A percentile compares a stretch with the other conserved stretches of the same genome.
phyloP scores from a whole-genome alignment of 306 rosid species.

The Trifolium pratense region DNA sequence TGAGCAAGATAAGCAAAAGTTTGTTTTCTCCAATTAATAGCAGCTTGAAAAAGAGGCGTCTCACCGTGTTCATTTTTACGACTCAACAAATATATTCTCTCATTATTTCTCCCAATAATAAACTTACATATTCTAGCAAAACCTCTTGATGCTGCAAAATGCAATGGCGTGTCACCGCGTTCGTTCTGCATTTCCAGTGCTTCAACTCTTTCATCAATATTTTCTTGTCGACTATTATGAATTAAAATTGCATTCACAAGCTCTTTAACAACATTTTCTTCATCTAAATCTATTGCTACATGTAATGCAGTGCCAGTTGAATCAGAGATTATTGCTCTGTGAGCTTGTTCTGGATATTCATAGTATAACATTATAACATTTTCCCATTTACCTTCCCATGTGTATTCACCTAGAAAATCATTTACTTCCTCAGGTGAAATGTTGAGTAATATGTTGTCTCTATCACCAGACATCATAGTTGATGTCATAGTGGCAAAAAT shows the following conservation, averaged over 20 bases:
- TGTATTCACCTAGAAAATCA: not conserved
- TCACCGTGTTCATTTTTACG: not conserved
- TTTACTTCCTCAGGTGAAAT: not conserved
- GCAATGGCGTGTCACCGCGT: constrained; percentile 27
- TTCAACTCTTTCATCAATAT: not conserved
- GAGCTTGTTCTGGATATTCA: not conserved
- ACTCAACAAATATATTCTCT: constrained; percentile 27
- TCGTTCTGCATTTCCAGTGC: constrained; percentile 7
- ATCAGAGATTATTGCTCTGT: not conserved
- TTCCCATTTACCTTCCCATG: constrained; percentile 42
- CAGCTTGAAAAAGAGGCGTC: constrained; percentile 44
- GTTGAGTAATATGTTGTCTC: not conserved
- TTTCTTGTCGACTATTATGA: not conserved
- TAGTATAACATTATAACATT: not conserved
- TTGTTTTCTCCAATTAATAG: constrained; percentile 21
- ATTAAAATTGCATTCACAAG: constrained; percentile 12
- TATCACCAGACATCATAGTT: not conserved
- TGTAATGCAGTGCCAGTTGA: not conserved
- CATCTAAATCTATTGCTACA: not conserved
- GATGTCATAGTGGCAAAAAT: not conserved
- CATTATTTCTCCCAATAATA: not conserved
- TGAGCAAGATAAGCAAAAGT: constrained; percentile 33
- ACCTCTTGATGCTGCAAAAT: constrained; percentile 43
- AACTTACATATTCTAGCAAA: constrained; percentile 2
- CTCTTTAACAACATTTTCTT: not conserved